Percentiles rank a stretch among this genome's conserved stretches.
Conservation (phyloP, 495 filamentous ascomycete species). For the Annulohypoxylon moriforme region DNA sequence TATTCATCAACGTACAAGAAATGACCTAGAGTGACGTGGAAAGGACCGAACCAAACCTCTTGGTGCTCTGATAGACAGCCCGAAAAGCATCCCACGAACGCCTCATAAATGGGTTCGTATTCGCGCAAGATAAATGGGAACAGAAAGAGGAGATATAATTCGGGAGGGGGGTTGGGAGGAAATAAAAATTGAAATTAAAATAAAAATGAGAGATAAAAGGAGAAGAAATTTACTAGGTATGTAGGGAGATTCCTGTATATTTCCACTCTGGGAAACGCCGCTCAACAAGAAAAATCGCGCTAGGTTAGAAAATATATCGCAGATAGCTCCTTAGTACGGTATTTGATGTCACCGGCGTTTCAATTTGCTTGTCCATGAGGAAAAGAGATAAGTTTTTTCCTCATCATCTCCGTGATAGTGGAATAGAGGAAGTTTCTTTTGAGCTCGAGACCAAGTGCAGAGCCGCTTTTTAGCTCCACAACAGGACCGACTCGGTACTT, state of each 20-base stretch:
- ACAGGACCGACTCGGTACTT: conserved; percentile 48
- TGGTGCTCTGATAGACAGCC: neutral
- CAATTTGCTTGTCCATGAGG: neutral
- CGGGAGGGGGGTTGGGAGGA: neutral
- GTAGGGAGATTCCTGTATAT: conserved; percentile 6
- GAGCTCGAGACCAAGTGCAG: conserved; percentile 39
- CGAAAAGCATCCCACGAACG: neutral
- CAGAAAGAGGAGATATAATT: neutral
- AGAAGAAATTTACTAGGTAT: neutral
- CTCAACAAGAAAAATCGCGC: neutral
- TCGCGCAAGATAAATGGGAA: neutral
- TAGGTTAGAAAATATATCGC: conserved; percentile 12
- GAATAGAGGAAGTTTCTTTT: conserved; percentile 13
- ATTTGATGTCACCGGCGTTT: conserved; percentile 22
- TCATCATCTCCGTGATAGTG: conserved; percentile 26
- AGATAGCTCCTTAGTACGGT: neutral
- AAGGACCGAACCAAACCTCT: neutral
- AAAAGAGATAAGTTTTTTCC: conserved; percentile 1
- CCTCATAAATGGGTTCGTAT: neutral
- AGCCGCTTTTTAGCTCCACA: conserved; percentile 45
- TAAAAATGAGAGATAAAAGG: neutral
- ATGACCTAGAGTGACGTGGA: neutral
- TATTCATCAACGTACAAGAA: neutral
- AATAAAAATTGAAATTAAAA: neutral
- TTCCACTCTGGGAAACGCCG: neutral